A percentile compares a stretch with the other conserved stretches of the same genome.
Evolutionary conservation across 306 rosid species (phyloP).

Genomic region (Datisca glomerata): DNA sequence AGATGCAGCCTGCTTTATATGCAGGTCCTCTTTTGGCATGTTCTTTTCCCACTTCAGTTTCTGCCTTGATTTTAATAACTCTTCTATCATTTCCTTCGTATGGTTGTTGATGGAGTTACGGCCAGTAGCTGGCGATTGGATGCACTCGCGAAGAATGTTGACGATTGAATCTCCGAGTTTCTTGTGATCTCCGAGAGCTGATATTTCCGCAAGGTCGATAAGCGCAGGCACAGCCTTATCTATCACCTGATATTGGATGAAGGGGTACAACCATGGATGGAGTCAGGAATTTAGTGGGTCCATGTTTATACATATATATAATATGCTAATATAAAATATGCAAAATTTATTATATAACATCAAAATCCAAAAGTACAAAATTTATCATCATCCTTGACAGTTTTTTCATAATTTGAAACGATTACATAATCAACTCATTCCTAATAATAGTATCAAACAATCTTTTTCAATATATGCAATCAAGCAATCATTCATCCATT

Average conservation of each 20-base stretch:
- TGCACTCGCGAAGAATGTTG: conserved; percentile 76
- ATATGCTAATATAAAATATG: too few relatives aligned
- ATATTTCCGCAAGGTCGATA: conserved; percentile 81
- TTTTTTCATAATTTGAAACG: too few relatives aligned
- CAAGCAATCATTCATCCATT: too few relatives aligned
- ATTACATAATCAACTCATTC: too few relatives aligned
- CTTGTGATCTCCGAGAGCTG: conserved; percentile 82
- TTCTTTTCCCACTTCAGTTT: conserved; percentile 87
- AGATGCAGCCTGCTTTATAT: conserved; percentile 96
- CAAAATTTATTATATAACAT: too few relatives aligned
- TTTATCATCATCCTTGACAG: too few relatives aligned
- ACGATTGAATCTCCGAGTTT: conserved; percentile 84
- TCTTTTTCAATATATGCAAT: too few relatives aligned
- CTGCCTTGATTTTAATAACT: conserved; percentile 58
- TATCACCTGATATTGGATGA: conserved; percentile 76
- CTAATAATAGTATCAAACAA: too few relatives aligned
- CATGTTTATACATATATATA: too few relatives aligned
- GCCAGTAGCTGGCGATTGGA: conserved; percentile 68
- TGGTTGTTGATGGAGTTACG: conserved; percentile 42
- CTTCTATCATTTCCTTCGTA: conserved; percentile 79
- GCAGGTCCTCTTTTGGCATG: conserved; percentile 97
- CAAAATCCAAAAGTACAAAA: too few relatives aligned
- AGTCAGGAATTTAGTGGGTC: too few relatives aligned
- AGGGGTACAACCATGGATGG: too few relatives aligned
- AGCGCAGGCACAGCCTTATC: conserved; percentile 92